Conservation (phyloP, 257 asterid species). For the Capsicum chinense region DNA sequence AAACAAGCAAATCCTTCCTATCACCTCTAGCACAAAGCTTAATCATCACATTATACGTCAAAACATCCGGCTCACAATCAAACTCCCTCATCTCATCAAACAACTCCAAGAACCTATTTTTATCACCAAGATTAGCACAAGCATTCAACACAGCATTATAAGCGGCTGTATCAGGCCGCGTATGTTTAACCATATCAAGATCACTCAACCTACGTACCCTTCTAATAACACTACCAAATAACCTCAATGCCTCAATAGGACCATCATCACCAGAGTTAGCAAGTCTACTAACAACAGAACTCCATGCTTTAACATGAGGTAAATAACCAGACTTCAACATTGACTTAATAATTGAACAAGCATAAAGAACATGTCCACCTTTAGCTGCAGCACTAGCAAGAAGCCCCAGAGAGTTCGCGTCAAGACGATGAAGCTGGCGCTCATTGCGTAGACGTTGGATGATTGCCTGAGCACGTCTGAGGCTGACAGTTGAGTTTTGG, state of each 20-base stretch:
- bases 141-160: slow-evolving; percentile 92
- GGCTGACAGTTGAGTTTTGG: slow-evolving; percentile 62
- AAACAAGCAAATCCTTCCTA: slow-evolving; percentile 82
- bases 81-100: slow-evolving; percentile 80
- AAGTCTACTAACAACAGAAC: slow-evolving; percentile 84
- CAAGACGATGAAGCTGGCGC: slow-evolving; percentile 87
- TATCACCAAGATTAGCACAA: slow-evolving; percentile 79
- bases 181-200: slow-evolving; percentile 54
- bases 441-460: slow-evolving; percentile 82
- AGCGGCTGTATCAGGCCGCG: slow-evolving; percentile 84
- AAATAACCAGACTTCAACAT: slow-evolving; percentile 91
- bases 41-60: slow-evolving; percentile 87
- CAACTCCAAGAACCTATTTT: slow-evolving; percentile 63
- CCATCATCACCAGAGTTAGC: slow-evolving; percentile 81
- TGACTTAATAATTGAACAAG: slow-evolving; percentile 77
- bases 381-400: slow-evolving; percentile 92
- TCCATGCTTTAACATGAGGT: slow-evolving; percentile 97
- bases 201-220: slow-evolving; percentile 59
- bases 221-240: slow-evolving; percentile 57
- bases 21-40: slow-evolving; percentile 77
- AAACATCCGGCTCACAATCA: slow-evolving; percentile 72
- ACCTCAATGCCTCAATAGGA: slow-evolving; percentile 68
- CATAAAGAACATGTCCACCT: slow-evolving; percentile 84
- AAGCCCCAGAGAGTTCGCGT: slow-evolving; percentile 90
- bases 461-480: slow-evolving; percentile 77